Percentiles rank a stretch among this genome's conserved stretches.
Evolutionary conservation across 108 stramenopile genomes (phyloP).

Genomic region (Skeletonema costatum): DNA sequence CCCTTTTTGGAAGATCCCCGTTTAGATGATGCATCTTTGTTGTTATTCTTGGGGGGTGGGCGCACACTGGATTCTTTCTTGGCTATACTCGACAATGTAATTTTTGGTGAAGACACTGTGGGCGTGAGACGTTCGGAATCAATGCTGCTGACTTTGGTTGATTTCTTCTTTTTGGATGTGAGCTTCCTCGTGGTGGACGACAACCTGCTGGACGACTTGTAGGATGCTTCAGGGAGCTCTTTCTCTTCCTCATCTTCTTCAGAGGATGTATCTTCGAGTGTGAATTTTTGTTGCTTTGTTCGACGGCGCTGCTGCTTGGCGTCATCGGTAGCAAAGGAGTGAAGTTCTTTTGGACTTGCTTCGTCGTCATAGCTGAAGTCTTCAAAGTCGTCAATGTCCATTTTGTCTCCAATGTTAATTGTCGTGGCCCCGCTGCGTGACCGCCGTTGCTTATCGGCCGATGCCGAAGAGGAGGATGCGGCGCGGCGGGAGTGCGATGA

Average conservation of each 20-base stretch:
- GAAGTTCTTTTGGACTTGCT: background rate
- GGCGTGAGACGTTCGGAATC: background rate
- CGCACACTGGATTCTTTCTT: background rate
- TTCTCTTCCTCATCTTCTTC: background rate
- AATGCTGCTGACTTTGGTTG: background rate
- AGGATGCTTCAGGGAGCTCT: background rate
- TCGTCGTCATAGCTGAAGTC: background rate
- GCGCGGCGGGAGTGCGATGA: background rate
- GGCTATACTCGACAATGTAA: background rate
- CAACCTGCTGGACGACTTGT: background rate
- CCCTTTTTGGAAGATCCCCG: background rate
- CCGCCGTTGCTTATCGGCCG: background rate
- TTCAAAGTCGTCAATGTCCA: background rate
- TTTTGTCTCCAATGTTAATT: background rate
- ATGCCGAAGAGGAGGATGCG: background rate
- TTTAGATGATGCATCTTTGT: background rate
- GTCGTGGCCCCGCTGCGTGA: background rate
- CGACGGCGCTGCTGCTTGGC: background rate
- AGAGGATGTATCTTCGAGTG: background rate
- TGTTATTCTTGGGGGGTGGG: background rate
- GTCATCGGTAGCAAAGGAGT: background rate
- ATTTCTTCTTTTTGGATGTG: background rate
- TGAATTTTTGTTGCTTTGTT: background rate
- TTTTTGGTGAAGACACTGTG: background rate
- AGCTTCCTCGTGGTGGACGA: background rate